Evolutionary conservation across 169 alveolate species (phyloP), one percentile per base, ranked within the genome.

Genomic region (Toxoplasma gondii): DNA sequence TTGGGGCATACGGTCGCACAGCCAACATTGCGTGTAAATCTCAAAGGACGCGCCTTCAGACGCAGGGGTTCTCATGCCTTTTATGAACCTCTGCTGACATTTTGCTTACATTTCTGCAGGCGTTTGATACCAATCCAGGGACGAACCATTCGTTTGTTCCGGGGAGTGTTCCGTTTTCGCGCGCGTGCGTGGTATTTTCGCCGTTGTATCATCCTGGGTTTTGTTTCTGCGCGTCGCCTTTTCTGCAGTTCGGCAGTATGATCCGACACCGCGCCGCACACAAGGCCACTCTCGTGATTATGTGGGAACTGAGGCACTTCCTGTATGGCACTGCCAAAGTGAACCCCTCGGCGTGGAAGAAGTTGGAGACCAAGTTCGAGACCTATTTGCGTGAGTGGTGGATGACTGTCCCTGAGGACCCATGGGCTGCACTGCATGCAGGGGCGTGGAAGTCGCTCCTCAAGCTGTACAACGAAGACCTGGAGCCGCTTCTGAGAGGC

Each of bases 401-500:
- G 90, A 1, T 31, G 43, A 22, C 64, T 0, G 41, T 64, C 69
- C 94, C 94, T 31, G 94, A 91, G 84, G 41, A 91, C 69, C 94
- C 94, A 38, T n/a, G 43, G 67, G 83, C 49, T n/a, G 94, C 82
- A 1, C 91, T 88, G 31, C 67, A 45, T 31, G 4, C 83, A 1
- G 94, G 94, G 16, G 91, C 58, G 36, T 91, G 94, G 94, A 87
- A 91, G 38, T 74, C 91, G 0, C 91, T 91, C 1, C 67, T 91
- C 22, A 81, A 38, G 43, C 49, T 91, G 39, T 83, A 91, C 49
- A 81, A 49, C 9, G 70, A 91, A 5, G 67, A 41, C 16, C 34
- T 91, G 69, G 94, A 58, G n/a, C 94, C 94, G 4, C 39, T 81
- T 0, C 82, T 91, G 29, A 88, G 94, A 7, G 94, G 94, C 91